Percentiles rank a stretch among this genome's conserved stretches.
Evolutionary conservation across 331 rosid genomes (phyloP).

Genomic region (Malus hybrid): DNA sequence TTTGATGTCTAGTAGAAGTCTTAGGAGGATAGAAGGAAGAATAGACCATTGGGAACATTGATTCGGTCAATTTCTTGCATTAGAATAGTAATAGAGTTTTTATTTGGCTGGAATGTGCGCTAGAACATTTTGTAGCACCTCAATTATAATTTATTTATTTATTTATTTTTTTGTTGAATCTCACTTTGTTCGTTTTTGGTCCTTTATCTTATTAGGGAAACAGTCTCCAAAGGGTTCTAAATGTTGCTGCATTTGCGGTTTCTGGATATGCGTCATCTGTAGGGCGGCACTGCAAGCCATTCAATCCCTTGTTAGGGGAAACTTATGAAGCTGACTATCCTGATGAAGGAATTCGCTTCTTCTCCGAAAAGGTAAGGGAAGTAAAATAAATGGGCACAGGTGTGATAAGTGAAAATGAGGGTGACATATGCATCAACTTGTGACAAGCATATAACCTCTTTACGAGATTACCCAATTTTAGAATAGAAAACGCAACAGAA

Average conservation of each 20-base stretch:
- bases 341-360: constrained; percentile 85
- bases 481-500: not conserved
- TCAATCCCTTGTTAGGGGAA: constrained; percentile 96
- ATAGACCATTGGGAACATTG: too few relatives aligned
- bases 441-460: not conserved
- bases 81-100: too few relatives aligned
- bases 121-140: not conserved
- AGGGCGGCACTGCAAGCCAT: constrained; percentile 96
- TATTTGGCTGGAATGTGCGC: not conserved
- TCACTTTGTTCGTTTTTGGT: constrained; percentile 11
- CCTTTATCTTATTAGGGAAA: constrained; percentile 55
- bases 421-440: too few relatives aligned
- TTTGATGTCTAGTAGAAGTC: too few relatives aligned
- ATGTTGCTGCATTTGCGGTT: constrained; percentile 97
- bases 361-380: constrained; percentile 84
- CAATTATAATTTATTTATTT: too few relatives aligned
- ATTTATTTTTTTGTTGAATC: not conserved
- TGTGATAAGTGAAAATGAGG: too few relatives aligned
- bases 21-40: too few relatives aligned
- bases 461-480: not conserved
- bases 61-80: too few relatives aligned
- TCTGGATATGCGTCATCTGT: constrained; percentile 97
- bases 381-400: not conserved
- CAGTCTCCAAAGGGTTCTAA: constrained; percentile 63
- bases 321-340: constrained; percentile 95